Percentiles rank a stretch among this genome's conserved stretches.
Evolutionary conservation across 306 rosid genomes (phyloP).

Genomic region (Quercus robur): DNA sequence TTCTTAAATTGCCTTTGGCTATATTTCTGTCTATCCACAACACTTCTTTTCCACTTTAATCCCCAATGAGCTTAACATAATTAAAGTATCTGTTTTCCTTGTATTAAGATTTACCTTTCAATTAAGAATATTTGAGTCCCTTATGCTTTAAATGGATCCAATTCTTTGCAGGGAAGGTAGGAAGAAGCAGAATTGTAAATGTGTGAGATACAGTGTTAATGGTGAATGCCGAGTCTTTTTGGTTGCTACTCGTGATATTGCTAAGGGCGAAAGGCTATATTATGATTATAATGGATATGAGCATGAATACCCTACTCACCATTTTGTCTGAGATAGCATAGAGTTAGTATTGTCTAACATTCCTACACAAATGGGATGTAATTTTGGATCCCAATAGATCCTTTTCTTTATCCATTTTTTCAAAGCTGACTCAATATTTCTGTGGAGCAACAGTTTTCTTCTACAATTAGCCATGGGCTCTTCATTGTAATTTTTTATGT

Average conservation of each 20-base stretch:
- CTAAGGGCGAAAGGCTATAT: constrained; percentile 80
- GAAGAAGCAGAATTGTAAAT: constrained; percentile 87
- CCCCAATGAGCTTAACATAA: constrained; percentile 14
- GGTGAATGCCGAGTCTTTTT: constrained; percentile 77
- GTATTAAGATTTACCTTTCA: constrained; percentile 10
- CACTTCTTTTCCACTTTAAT: background rate
- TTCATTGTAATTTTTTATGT: constrained; percentile 40
- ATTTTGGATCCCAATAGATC: constrained; percentile 33
- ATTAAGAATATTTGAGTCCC: constrained; percentile 14
- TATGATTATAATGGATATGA: constrained; percentile 85
- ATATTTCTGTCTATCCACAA: background rate
- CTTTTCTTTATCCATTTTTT: constrained; percentile 23
- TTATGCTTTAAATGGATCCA: constrained; percentile 28
- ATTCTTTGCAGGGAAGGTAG: constrained; percentile 73
- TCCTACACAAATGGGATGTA: constrained; percentile 28
- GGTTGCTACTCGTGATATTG: constrained; percentile 84
- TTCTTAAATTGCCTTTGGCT: background rate
- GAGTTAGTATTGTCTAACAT: constrained; percentile 22
- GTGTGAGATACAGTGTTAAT: constrained; percentile 71
- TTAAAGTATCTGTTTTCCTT: background rate
- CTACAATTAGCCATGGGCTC: constrained; percentile 9
- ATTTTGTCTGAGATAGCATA: constrained; percentile 63
- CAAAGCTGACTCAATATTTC: constrained; percentile 24
- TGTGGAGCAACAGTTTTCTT: constrained; percentile 30
- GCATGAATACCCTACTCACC: constrained; percentile 69